phyloP scores from a whole-genome alignment of 2,329 filamentous ascomycete species.

The Colletotrichum brevisporum region DNA sequence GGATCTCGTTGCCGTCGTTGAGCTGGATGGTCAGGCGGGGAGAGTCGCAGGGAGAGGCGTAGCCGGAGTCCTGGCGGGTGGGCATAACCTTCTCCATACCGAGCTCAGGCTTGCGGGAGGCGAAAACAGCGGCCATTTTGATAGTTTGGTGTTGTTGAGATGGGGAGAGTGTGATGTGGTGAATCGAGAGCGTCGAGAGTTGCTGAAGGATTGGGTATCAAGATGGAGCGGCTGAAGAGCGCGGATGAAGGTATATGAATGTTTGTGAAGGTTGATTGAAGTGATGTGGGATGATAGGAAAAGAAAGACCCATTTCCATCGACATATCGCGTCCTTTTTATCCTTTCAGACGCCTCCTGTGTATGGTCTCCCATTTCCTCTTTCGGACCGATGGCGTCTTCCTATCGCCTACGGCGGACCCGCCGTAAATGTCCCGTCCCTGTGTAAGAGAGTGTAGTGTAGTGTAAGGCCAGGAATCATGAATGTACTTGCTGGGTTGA shows the following conservation, averaged over 20 bases:
- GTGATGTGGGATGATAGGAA: constrained; percentile 21
- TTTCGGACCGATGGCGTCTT: constrained; percentile 37
- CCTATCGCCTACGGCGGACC: constrained; percentile 36
- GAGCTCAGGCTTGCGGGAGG: constrained; percentile 38
- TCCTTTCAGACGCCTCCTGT: constrained; percentile 30
- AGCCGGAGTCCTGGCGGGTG: constrained; percentile 39
- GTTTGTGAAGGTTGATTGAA: constrained; percentile 1
- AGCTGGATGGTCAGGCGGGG: constrained; percentile 48
- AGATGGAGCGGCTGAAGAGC: background rate
- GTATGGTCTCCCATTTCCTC: constrained; percentile 24
- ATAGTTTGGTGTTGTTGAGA: background rate
- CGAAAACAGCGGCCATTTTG: constrained; percentile 38
- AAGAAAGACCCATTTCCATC: background rate
- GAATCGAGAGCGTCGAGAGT: background rate
- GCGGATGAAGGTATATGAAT: constrained; percentile 11
- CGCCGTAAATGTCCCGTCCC: constrained; percentile 34
- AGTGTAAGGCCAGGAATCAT: too few species aligned
- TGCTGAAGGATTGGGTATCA: constrained; percentile 8
- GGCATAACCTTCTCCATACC: constrained; percentile 40
- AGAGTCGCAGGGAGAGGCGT: constrained; percentile 39
- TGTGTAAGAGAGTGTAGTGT: background rate
- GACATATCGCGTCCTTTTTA: constrained; percentile 38
- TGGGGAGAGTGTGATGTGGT: background rate
- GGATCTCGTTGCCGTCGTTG: constrained; percentile 54
- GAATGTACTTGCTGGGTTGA: constrained; percentile 16